phyloP scores from a whole-genome alignment of 208 protist species.

The Leishmania guyanensis region DNA sequence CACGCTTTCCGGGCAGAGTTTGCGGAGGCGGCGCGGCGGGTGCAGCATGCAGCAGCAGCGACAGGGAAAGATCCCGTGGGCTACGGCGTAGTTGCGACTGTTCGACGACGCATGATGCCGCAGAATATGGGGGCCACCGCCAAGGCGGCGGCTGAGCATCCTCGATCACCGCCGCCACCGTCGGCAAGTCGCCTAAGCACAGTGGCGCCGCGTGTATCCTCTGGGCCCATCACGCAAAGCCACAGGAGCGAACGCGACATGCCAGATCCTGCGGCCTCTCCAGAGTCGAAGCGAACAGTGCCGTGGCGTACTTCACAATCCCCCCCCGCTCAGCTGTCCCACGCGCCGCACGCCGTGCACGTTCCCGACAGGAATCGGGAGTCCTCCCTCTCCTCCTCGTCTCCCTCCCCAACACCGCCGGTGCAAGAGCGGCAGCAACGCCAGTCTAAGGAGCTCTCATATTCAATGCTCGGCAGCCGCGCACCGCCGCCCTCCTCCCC shows the following conservation, averaged over 20 bases:
- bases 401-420: background rate
- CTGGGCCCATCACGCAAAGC: background rate
- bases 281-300: background rate
- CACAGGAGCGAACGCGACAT: background rate
- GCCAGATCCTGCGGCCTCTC: background rate
- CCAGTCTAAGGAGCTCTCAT: background rate
- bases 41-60: conserved; percentile 5
- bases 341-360: background rate
- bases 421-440: background rate
- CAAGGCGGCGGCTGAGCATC: background rate
- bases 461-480: background rate
- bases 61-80: background rate
- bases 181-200: background rate
- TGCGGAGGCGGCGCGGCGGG: conserved; percentile 2
- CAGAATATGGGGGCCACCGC: conserved; percentile 12
- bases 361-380: background rate
- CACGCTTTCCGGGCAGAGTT: conserved; percentile 14
- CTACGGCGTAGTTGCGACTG: background rate
- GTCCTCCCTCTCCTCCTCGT: background rate
- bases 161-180: background rate
- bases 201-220: background rate
- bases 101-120: conserved; percentile 11
- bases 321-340: background rate
- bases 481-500: background rate
- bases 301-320: background rate